Base-by-base conservation (phyloP, 176 grass and related monocot genomes). In the Paspalum notatum region DNA sequence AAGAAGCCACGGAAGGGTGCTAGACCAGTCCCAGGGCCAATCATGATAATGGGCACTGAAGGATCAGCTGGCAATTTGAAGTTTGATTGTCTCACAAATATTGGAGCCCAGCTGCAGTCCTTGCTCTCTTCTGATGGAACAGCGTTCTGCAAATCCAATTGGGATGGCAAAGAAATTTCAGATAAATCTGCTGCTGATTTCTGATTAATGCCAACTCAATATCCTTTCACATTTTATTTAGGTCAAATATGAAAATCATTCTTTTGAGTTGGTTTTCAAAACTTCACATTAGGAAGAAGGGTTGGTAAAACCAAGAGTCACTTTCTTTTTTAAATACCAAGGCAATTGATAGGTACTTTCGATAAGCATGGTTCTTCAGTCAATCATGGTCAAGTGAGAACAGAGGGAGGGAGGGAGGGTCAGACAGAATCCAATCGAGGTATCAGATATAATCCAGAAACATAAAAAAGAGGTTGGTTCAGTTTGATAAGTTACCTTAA, bases 1-100 rank as follows among this genome's bases (percentile, higher is more conserved):
- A 95, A 89, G 88, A 98, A 98, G 43, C 88, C 95, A 0, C 90
- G 91, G 90, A 98, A 98, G 52, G 95, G 95, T 62, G 92, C 95
- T 60, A 98, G 90, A 75, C 95, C 92, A 16, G 90, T 95, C 53
- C 95, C 92, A 71, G 92, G 92, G 52, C 95, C 92, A 75, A 93
- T 95, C 95, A 98, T 95, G 56, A 95, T 89, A 58, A 95, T 67
- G 0, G 88, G 92, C 42, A 92, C 70, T 39, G 84, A 87, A 71
- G 92, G 81, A 87, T 98, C 90, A 27, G 88, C 9, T 50, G 92
- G 92, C 8, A 97, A 79, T 89, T 93, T 95, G 72, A 95, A 95
- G 80, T 94, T 95, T 83, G 95, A 98, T 80, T 95, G 95, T 79
- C 95, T 87, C 72, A 98, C 78, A 63, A 93, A 98, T 75, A 91